Evolutionary conservation across 257 asterid species (phyloP).

Genomic region (Linaria vulgaris): DNA sequence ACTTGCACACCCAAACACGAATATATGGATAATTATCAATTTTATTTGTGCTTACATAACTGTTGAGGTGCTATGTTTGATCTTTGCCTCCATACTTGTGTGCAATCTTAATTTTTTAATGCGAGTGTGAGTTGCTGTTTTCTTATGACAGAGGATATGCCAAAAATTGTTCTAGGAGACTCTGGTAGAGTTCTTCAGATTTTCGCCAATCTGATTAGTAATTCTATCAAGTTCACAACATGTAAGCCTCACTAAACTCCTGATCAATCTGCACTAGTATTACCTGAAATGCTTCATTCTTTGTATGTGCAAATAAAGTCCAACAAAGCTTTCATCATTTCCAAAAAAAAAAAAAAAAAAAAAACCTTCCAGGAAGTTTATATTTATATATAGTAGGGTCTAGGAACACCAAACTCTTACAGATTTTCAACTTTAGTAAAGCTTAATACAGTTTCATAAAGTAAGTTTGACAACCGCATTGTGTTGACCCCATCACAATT

Average conservation of each 20-base stretch:
- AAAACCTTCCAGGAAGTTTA: not conserved
- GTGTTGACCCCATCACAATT: not conserved
- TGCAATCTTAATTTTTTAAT: constrained; percentile 2
- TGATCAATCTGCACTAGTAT: not conserved
- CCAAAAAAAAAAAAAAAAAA: not conserved
- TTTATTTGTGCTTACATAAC: not conserved
- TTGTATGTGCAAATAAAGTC: not conserved
- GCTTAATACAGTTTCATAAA: no score
- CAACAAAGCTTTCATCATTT: not conserved
- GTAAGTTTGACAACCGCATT: no score
- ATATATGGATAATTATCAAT: not conserved
- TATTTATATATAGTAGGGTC: not conserved
- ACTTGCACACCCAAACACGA: not conserved
- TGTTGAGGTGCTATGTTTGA: not conserved
- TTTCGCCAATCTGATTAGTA: constrained; percentile 78
- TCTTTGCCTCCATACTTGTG: not conserved
- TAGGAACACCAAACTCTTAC: no score
- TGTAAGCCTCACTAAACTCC: constrained; percentile 44
- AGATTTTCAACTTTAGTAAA: no score
- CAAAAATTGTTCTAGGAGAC: constrained; percentile 79
- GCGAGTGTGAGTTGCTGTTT: not conserved
- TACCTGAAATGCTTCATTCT: not conserved
- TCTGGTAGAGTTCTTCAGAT: constrained; percentile 91
- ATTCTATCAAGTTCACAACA: constrained; percentile 83
- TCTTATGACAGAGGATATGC: constrained; percentile 75